Evolutionary conservation across 129 eudicot genomes (phyloP).

Genomic region (Daucus carota): DH1_v3.0 NC_030381.2:30641501-30642000

Average conservation of each 20-base stretch:
- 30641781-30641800: not conserved
- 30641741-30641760: not conserved
- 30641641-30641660: not conserved
- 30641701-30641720: not conserved
- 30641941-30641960: not conserved
- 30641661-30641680: not conserved
- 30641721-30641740: not conserved
- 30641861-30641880: not conserved
- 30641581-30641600: not conserved
- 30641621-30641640: not conserved
- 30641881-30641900: not conserved
- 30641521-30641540: not conserved
- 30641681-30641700: not conserved
- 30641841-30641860: too few relatives aligned
- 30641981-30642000: not conserved
- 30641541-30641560: not conserved
- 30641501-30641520: slow-evolving; percentile 75
- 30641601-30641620: not conserved
- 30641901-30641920: not conserved
- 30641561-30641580: not conserved
- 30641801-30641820: not conserved
- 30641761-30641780: not conserved
- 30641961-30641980: not conserved
- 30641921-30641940: not conserved
- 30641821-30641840: not conserved